A percentile compares a stretch with the other conserved stretches of the same genome.
Conservation (phyloP, 441 rosid genomes). For the Sinapis alba region DNA sequence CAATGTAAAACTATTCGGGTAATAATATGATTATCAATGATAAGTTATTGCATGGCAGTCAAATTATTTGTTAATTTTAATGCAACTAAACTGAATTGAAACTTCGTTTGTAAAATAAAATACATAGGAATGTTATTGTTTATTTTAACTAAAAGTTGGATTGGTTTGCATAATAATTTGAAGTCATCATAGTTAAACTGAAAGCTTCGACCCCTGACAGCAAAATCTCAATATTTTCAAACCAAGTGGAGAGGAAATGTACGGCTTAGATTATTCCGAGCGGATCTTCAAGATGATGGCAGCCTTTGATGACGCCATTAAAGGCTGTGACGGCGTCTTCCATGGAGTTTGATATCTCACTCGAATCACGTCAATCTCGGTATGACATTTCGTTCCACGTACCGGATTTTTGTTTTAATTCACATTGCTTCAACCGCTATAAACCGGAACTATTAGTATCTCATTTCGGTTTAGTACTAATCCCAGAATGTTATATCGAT, state of each 20-base stretch:
- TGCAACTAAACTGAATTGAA: no score
- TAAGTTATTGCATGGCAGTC: not conserved
- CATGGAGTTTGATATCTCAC: conserved; percentile 57
- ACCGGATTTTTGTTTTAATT: not conserved
- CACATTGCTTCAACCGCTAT: not conserved
- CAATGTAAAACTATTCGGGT: not conserved
- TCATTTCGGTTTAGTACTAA: conserved; percentile 3
- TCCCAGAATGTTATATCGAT: not conserved
- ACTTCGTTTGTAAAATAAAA: no score
- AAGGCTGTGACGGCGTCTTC: conserved; percentile 82
- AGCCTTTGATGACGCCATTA: conserved; percentile 78
- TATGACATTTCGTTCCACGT: conserved; percentile 26
- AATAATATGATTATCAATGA: no score
- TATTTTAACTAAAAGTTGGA: not conserved
- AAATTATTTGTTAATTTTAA: not conserved
- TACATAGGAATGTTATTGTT: not conserved
- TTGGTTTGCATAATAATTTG: not conserved
- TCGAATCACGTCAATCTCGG: conserved; percentile 48
- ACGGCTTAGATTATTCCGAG: conserved; percentile 66
- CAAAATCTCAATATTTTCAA: conserved; percentile 44
- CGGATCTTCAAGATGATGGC: conserved; percentile 70
- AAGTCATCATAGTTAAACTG: not conserved
- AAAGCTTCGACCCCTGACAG: conserved; percentile 45
- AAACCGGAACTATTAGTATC: not conserved
- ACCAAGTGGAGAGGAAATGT: conserved; percentile 50